These are phyloP conservation scores for Tetracentron sinense DNA, from an alignment of 164 flowering plant genomes.

Conservation along the genomic window DNA sequence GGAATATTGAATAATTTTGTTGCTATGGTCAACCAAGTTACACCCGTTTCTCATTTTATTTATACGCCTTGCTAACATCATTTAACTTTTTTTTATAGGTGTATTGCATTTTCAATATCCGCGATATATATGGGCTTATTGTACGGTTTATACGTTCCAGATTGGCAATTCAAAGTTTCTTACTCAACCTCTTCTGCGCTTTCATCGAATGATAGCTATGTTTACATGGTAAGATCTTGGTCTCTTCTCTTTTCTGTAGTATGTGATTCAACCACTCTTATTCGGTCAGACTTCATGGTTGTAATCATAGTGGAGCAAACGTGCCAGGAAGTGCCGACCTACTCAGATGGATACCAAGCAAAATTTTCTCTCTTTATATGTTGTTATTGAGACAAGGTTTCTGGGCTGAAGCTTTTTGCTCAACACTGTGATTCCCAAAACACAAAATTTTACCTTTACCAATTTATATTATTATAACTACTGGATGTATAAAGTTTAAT, in stretches of 20 bases:
- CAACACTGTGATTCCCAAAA: no score
- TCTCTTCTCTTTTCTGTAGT: background rate
- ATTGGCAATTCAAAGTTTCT: conserved; percentile 51
- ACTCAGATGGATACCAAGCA: no score
- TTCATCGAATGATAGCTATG: conserved; percentile 23
- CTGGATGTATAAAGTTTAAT: no score
- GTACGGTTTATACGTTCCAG: conserved; percentile 66
- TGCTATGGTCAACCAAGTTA: background rate
- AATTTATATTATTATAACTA: no score
- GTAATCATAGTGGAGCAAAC: background rate
- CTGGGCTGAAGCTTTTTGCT: no score
- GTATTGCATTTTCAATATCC: conserved; percentile 31
- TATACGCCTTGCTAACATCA: background rate
- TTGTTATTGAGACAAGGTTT: no score
- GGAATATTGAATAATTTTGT: background rate
- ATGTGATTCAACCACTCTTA: background rate
- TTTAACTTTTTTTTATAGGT: conserved; percentile 36
- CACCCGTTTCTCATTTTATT: background rate
- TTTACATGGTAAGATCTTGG: conserved; percentile 33
- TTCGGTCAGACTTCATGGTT: background rate
- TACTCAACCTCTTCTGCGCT: conserved; percentile 21
- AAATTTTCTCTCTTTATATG: no score
- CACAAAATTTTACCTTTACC: no score
- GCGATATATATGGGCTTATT: conserved; percentile 37
- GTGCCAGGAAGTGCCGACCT: no score